Conservation (phyloP, 2,329 filamentous ascomycete genomes). For the Xylariaceae sp. region DNA sequence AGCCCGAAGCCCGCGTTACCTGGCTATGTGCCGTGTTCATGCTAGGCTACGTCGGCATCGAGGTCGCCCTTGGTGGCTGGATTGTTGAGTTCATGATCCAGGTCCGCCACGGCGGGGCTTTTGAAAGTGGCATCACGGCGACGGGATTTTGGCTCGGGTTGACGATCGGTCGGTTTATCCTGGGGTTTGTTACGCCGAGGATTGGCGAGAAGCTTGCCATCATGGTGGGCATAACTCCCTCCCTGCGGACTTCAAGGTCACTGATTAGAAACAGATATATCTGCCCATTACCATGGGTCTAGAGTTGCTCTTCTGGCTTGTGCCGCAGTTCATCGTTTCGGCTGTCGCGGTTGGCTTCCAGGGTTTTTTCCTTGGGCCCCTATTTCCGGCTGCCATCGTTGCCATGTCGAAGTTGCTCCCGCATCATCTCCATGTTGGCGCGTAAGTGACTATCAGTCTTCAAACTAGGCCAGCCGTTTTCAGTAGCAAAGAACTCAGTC, state of each 20-base stretch:
- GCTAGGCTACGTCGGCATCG: conserved; percentile 69
- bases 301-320: conserved; percentile 74
- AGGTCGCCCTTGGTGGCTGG: conserved; percentile 75
- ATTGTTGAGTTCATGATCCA: conserved; percentile 79
- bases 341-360: conserved; percentile 65
- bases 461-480: background rate
- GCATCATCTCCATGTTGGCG: conserved; percentile 65
- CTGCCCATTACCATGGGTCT: conserved; percentile 58
- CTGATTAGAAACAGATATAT: conserved; percentile 44
- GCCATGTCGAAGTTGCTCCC: conserved; percentile 66
- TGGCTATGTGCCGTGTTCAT: conserved; percentile 71
- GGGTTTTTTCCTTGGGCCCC: conserved; percentile 73
- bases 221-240: conserved; percentile 28
- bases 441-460: conserved; percentile 24
- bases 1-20: conserved; percentile 47
- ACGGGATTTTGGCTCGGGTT: conserved; percentile 81
- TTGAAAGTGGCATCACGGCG: conserved; percentile 67
- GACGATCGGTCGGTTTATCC: conserved; percentile 61
- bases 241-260: background rate
- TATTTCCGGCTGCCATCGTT: conserved; percentile 69
- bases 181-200: conserved; percentile 68
- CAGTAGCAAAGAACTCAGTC: background rate
- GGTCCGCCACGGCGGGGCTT: conserved; percentile 61
- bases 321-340: conserved; percentile 70
- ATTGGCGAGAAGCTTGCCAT: conserved; percentile 65